Base-by-base conservation (phyloP, 345 rosid genomes). In the Rhodomyrtus tomentosa region DNA sequence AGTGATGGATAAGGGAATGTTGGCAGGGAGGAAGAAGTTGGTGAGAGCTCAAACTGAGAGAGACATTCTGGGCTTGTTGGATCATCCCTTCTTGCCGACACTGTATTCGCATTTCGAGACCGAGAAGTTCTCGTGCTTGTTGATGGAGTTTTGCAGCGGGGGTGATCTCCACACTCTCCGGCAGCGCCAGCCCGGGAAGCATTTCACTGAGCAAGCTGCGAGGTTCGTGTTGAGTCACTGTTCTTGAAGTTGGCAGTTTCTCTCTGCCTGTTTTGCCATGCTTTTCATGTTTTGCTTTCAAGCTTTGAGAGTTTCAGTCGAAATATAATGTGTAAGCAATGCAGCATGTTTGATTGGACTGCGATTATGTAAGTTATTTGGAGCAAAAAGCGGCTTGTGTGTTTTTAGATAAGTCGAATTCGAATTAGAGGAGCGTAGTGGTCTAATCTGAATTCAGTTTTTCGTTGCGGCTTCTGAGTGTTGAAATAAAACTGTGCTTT, bases 91-190 rank as follows among this genome's bases (percentile, higher is more conserved):
- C 87, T 89, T 95, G 87, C 98, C 98, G 3, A 95, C 98, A 1
- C 91, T 95, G 55, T 95, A 95, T 85, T 95, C 96, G 1, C 94
- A 95, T 90, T 95, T 95, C 87, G 98, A 95, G 88, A 95, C 98
- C 36, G 96, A 95, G 52, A 95, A 95, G 89, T 93, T 93, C 80
- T 92, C 96, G 84, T 95, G 98, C 83, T 89, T 95, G 90, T 86
- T 95, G 85, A 93, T 95, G 94, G 98, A 95, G 94, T 93, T 92
- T 84, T 95, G 98, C 87, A 88, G 94, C 84, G 98, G 98, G 32
- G 98, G 98, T 24, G 98, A 95, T 86, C 95, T 95, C 86, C 98
- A 95, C 84, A 92, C 89, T 1, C 95, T 93, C 83, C 90, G 96
- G 84, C 98, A 95, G 45, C 89, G 92, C 45, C 98, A 93, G 89